phyloP scores from a whole-genome alignment of 257 asterid species.

The Asclepias syriaca region DNA sequence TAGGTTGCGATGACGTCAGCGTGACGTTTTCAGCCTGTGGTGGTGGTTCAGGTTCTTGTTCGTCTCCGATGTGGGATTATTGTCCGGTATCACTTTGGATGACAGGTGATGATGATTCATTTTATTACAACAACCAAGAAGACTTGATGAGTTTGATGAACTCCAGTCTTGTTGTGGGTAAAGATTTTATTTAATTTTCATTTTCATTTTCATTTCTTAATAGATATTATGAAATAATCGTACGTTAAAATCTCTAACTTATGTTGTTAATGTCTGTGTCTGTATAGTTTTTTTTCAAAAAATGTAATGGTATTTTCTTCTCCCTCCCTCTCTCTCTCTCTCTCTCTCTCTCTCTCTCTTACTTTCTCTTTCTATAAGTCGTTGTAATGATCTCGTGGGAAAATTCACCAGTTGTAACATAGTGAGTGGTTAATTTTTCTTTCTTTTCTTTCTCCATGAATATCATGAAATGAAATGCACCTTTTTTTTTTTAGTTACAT shows the following conservation, averaged over 20 bases:
- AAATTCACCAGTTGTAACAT: constrained; percentile 18
- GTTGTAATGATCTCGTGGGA: background rate
- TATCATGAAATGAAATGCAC: background rate
- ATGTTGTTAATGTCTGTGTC: too few species aligned
- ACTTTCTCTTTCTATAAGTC: background rate
- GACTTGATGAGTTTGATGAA: background rate
- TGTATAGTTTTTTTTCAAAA: too few species aligned
- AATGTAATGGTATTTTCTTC: too few species aligned
- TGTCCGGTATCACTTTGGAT: constrained; percentile 45
- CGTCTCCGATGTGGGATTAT: constrained; percentile 59
- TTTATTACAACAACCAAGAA: constrained; percentile 10
- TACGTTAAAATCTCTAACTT: background rate
- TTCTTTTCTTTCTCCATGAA: background rate
- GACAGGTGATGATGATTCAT: constrained; percentile 42
- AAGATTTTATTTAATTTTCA: background rate
- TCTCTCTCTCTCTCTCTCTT: too few species aligned
- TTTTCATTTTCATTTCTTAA: background rate
- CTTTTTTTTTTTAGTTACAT: too few species aligned
- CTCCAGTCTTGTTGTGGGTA: too few species aligned
- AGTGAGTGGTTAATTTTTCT: constrained; percentile 4
- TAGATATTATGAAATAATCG: background rate
- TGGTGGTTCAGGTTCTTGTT: background rate
- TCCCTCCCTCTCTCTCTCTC: too few species aligned
- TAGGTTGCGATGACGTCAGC: background rate
- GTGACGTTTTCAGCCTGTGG: constrained; percentile 11